Evolutionary conservation across 2,329 filamentous ascomycete species (phyloP), one percentile per base, ranked within the genome.

Genomic region (Passalora sequoiae): DNA sequence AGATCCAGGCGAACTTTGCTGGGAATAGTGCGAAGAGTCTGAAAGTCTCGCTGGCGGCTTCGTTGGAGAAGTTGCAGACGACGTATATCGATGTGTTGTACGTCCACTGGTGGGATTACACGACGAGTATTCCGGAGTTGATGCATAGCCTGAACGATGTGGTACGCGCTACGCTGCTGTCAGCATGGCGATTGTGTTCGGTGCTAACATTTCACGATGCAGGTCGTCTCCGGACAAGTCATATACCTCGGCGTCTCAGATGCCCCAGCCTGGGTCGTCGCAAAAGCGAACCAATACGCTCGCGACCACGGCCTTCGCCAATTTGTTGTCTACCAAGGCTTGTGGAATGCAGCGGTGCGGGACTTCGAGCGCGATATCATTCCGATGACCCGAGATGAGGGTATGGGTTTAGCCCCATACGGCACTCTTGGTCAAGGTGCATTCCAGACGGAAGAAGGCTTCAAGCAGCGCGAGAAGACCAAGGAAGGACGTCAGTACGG

Each of bases 321-420:
- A 27, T 89, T 89, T 67, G 75, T 70, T 29, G 75, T 85, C 29
- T 85, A 84, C 63, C 80, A 84, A 63, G 83, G 83, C 8, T 68
- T 66, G 9, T 86, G 80, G 42, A 44, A 44, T 13, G 42, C 42
- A 13, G 42, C 35, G 8, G 40, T 39, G 36, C 36, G 42, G 17
- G 83, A 87, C 60, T 64, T 71, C 40, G 69, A 71, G 53, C 59
- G 67, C 25, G 68, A 71, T 7, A 69, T 71, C 54, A 71, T 85
- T 28, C 79, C 79, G 33, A 84, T 85, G 81, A 69, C 65, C 25
- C 69, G 69, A 24, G 69, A 72, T 24, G 77, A 84, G 55, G 80
- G 80, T 29, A 82, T 83, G 60, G 60, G 47, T 4, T 39, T 81
- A 2, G 59, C 69, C 0, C 78, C 80, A 0, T 84, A 77, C 77